Percentiles rank a stretch among this genome's conserved stretches.
phyloP scores from a whole-genome alignment of 768 basidiomycete species.

The Scleroderma citrinum region DNA sequence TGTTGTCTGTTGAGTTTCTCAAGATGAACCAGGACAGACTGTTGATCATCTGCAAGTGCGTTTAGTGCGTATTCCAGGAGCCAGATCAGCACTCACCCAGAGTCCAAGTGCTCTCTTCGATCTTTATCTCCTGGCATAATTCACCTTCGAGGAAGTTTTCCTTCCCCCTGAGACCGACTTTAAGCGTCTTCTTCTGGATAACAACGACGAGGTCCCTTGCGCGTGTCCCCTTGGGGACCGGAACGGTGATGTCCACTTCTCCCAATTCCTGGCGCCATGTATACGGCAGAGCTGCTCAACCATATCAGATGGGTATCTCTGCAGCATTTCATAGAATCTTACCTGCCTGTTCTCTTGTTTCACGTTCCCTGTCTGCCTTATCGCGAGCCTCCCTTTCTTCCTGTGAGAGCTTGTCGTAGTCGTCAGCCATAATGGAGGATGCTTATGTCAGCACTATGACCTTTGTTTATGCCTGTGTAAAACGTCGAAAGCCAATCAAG shows the following conservation, averaged over 20 bases:
- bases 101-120: conserved; percentile 97
- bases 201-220: conserved; percentile 67
- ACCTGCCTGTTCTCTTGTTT: conserved; percentile 83
- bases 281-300: conserved; percentile 72
- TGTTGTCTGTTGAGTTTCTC: conserved; percentile 84
- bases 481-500: conserved; percentile 11
- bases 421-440: conserved; percentile 26
- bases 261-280: conserved; percentile 85
- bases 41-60: conserved; percentile 63
- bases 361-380: conserved; percentile 58
- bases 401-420: conserved; percentile 70
- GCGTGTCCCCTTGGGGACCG: conserved; percentile 84
- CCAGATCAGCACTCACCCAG: conserved; percentile 51
- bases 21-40: conserved; percentile 66
- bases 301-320: conserved; percentile 11
- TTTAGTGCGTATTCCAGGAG: conserved; percentile 4
- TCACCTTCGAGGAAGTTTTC: conserved; percentile 87
- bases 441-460: background rate
- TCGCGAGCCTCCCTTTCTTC: conserved; percentile 76
- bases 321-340: conserved; percentile 22
- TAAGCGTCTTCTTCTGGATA: conserved; percentile 79
- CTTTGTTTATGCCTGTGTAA: conserved; percentile 32
- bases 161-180: conserved; percentile 77
- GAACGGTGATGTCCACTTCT: conserved; percentile 78
- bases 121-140: conserved; percentile 87